phyloP scores from a whole-genome alignment of 768 basidiomycete species.

The Leccinum disarticulatum region DNA sequence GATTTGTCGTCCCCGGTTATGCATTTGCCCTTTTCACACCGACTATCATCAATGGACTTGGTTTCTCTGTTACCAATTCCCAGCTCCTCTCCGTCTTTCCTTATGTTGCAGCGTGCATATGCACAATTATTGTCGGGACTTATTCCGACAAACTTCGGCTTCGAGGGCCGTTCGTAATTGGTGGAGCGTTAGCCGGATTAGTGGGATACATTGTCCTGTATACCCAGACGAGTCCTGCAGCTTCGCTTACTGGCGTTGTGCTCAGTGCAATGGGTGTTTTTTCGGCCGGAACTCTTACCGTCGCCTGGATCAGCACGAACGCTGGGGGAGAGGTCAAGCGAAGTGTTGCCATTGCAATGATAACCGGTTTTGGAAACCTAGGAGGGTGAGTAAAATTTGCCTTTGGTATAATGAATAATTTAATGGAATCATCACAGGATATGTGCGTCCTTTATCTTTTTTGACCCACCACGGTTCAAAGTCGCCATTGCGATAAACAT shows the following conservation, averaged over 20 bases:
- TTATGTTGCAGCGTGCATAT: constrained; percentile 42
- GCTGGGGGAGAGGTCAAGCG: constrained; percentile 54
- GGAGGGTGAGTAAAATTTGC: constrained; percentile 42
- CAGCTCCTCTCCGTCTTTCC: constrained; percentile 48
- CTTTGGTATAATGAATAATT: background rate
- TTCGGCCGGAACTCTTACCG: constrained; percentile 39
- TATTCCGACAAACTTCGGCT: constrained; percentile 41
- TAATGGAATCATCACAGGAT: constrained; percentile 26
- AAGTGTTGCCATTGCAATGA: constrained; percentile 48
- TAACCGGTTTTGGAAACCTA: constrained; percentile 54
- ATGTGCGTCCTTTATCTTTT: constrained; percentile 41
- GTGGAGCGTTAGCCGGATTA: constrained; percentile 38
- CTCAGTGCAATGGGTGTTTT: constrained; percentile 50
- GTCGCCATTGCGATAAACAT: constrained; percentile 33
- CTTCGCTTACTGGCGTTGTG: constrained; percentile 43
- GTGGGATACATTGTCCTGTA: constrained; percentile 51
- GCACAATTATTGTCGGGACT: constrained; percentile 38
- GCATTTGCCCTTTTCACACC: constrained; percentile 48
- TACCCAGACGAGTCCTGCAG: constrained; percentile 20
- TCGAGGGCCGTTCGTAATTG: constrained; percentile 50
- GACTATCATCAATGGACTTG: constrained; percentile 48
- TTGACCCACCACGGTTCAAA: constrained; percentile 37
- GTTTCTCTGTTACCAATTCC: constrained; percentile 48
- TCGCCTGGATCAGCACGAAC: constrained; percentile 55
- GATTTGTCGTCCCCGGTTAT: constrained; percentile 44